Base-by-base conservation (phyloP, 116 monocot genomes). In the Phalaenopsis hybrid region DNA sequence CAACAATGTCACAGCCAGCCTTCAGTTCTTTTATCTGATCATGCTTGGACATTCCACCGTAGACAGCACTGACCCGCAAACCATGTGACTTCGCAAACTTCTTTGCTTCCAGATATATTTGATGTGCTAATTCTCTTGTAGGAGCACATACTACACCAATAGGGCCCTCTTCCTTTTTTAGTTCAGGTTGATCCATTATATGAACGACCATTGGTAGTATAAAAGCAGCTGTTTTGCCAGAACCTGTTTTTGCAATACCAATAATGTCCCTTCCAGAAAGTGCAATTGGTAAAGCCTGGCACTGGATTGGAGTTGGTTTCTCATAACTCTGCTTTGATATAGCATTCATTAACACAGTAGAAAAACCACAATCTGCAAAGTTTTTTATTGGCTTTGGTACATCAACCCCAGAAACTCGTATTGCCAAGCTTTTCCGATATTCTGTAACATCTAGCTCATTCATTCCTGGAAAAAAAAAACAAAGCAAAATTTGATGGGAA, bases 111-210 rank as follows among this genome's bases (percentile, higher is more conserved):
- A 95, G 72, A 86, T 90, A 99, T 80, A 99, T 99, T 57, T 99
- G 99, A 87, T 99, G 99, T 75, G 99, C 95, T 80, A 99, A 82
- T 84, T 99, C 99, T 85, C 99, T 93, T 65, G 99, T 99, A 33
- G 99, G 99, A 86, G 99, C 99, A 82, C 99, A 99, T 82, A 99
- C 91, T 9, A 99, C 85, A 13, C 99, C 99, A 82, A 99, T 92
- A 8, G 99, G 99, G 69, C 99, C 99, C 80, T 99, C 94, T 77
- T 92, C 99, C 86, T 99, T 99, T 23, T 68, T 59, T 79, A 99
- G 89, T 85, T 99, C 99, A 85, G 99, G 99, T 74, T 99, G 99
- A 74, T 99, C 99, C 99, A 99, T 92, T 45, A 99, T 99, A 83
- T 99, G 99, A 75, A 94, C 95, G 85, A 99, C 90, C 99, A 99